A percentile compares a stretch with the other conserved stretches of the same genome.
These are phyloP conservation scores for Claviceps digitariae DNA, from an alignment of 2,329 filamentous ascomycete genomes.

Conservation along the genomic window DNA sequence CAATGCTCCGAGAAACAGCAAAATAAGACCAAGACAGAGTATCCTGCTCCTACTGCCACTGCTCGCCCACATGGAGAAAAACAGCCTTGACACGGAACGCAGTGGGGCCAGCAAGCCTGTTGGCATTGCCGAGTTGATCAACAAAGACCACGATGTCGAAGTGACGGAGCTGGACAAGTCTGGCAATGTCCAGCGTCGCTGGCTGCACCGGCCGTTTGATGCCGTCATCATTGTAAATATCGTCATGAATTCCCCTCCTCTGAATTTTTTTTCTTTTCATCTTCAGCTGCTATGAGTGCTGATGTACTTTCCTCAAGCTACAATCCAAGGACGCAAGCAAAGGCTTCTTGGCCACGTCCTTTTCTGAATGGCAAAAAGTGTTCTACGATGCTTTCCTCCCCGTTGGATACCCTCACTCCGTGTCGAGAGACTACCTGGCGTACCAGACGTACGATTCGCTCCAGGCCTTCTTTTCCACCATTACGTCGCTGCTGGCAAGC, in stretches of 20 bases:
- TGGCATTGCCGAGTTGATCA: constrained; percentile 13
- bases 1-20: not conserved
- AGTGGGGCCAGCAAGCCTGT: not conserved
- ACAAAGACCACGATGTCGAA: constrained; percentile 15
- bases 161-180: constrained; percentile 25
- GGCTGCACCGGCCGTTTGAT: constrained; percentile 18
- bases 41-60: not conserved
- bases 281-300: not conserved
- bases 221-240: constrained; percentile 14
- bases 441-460: constrained; percentile 62
- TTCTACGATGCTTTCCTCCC: constrained; percentile 65
- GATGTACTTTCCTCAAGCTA: constrained; percentile 9
- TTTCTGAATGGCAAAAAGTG: constrained; percentile 24
- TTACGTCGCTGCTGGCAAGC: constrained; percentile 66
- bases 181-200: constrained; percentile 20
- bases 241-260: not conserved
- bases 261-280: too few relatives aligned
- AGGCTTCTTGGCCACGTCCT: constrained; percentile 14
- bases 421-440: constrained; percentile 71
- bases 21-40: not conserved
- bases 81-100: not conserved
- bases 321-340: constrained; percentile 11
- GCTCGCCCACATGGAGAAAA: not conserved
- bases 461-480: constrained; percentile 73
- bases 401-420: constrained; percentile 75